Conservation (phyloP, 225 moss, liverwort and hornwort genomes). For the Physcomitrellopsis africana region DNA sequence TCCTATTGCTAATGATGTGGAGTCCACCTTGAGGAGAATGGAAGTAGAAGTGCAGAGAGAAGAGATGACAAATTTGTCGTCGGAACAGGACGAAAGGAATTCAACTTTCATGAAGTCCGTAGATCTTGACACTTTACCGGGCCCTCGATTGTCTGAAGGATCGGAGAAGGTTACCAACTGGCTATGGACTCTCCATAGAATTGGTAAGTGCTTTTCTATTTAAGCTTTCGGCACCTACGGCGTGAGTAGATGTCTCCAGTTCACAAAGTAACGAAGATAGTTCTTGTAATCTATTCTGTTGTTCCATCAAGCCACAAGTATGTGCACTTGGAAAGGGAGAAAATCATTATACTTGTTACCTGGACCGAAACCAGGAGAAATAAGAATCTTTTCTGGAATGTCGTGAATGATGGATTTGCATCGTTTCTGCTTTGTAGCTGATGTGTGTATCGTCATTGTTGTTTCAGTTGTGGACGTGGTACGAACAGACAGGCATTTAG, state of each 20-base stretch:
- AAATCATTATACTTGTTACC: neutral
- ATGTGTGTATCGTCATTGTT: conserved; percentile 36
- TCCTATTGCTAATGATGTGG: conserved; percentile 17
- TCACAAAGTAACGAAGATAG: too few species aligned
- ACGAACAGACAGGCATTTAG: conserved; percentile 86
- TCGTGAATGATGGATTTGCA: conserved; percentile 13
- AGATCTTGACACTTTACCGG: conserved; percentile 51
- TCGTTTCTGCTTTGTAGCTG: conserved; percentile 24
- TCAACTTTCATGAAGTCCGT: conserved; percentile 38
- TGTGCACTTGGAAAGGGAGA: neutral
- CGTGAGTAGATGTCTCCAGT: too few species aligned
- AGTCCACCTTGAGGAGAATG: conserved; percentile 33
- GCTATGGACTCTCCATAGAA: conserved; percentile 88
- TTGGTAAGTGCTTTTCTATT: conserved; percentile 42
- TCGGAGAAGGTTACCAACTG: conserved; percentile 68
- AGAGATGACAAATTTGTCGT: neutral
- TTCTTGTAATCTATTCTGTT: too few species aligned
- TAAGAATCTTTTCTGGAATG: neutral
- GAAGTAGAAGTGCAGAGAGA: conserved; percentile 30
- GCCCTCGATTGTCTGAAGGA: conserved; percentile 50
- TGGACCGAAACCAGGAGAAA: neutral
- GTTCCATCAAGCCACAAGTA: neutral
- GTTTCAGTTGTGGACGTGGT: conserved; percentile 84
- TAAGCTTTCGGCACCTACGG: too few species aligned
- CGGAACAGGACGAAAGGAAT: neutral